Base-by-base conservation (phyloP, 306 rosid species). In the Sesbania bispinosa region DNA sequence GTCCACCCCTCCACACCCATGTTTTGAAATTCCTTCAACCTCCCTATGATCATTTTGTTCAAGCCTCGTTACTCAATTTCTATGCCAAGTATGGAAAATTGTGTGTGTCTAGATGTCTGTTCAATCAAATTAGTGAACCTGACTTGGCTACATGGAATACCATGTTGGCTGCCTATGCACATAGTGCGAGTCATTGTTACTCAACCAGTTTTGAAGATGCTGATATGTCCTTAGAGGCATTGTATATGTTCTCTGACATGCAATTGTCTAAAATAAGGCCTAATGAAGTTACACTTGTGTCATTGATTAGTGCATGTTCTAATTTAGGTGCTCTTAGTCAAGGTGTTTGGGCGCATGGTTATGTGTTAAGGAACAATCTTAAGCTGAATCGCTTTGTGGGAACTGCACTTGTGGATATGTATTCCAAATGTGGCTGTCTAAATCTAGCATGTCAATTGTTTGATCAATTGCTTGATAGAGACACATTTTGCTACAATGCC, bases 251-350 rank as follows among this genome's bases (percentile, higher is more conserved):
- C 59, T 45, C 1, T 30, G 74, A 67, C 15, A 71, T 83, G 84
- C 84, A 71, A 42, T 20, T 62, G 63, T 62, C 77, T 67, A 59
- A 39, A 41, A 54, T 73, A 27, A 73, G 45, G 41, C 77, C 82
- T 52, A 83, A 79, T 76, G 87, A 83, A 47, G 82, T 83, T 38
- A 83, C 84, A 42, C 42, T 79, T 10, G 82, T 79, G 62, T 79
- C 84, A 30, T 76, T 79, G 55, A 50, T 79, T 46, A 58, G 74
- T 38, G 80, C 82, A 5, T 83, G 84, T 61, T 73, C 84, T 67
- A 76, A 72, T 60, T 71, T 79, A 63, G 84, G 84, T 43, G 84
- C 82, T 60, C 71, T 83, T 53, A 61, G 82, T 79, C 82, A 83
- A 57, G 87, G 87, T 36, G 29, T 73, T 38, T 83, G 87, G 84